phyloP scores from a whole-genome alignment of 768 basidiomycete species.

The Agaricus subrufescens region DNA sequence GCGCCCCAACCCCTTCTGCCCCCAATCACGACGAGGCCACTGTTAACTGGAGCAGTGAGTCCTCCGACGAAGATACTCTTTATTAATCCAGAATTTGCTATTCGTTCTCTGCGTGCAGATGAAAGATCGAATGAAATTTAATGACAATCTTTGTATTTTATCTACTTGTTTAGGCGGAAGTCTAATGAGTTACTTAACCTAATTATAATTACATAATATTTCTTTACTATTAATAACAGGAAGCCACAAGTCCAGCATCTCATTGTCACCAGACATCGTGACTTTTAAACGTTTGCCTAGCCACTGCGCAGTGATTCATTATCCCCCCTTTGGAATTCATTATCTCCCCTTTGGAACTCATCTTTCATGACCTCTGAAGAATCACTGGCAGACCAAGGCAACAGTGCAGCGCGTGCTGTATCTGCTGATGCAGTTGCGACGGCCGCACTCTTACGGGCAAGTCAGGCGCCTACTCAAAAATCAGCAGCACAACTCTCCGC shows the following conservation, averaged over 20 bases:
- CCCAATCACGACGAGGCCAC: not conserved
- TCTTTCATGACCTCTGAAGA: slow-evolving; percentile 3
- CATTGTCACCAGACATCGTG: not conserved
- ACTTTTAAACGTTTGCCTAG: not conserved
- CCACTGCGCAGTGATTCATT: too few species aligned
- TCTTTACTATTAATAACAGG: too few species aligned
- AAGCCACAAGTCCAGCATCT: not conserved
- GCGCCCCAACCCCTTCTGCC: not conserved
- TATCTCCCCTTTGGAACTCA: not conserved
- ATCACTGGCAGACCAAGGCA: not conserved
- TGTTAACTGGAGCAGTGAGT: slow-evolving; percentile 4
- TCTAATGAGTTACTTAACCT: too few species aligned
- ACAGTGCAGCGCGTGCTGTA: slow-evolving; percentile 7
- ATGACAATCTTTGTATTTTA: not conserved
- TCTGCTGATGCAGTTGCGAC: slow-evolving; percentile 36
- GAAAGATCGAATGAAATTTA: not conserved
- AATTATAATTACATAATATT: too few species aligned
- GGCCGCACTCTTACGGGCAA: slow-evolving; percentile 40
- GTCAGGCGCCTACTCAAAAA: slow-evolving; percentile 25
- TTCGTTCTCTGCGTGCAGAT: not conserved
- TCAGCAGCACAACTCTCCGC: slow-evolving; percentile 35
- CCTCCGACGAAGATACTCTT: not conserved
- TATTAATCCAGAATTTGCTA: not conserved
- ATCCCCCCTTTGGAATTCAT: not conserved
- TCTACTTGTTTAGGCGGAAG: too few species aligned